Evolutionary conservation across 306 rosid genomes (phyloP).

Genomic region (Ormosia emarginata): DNA sequence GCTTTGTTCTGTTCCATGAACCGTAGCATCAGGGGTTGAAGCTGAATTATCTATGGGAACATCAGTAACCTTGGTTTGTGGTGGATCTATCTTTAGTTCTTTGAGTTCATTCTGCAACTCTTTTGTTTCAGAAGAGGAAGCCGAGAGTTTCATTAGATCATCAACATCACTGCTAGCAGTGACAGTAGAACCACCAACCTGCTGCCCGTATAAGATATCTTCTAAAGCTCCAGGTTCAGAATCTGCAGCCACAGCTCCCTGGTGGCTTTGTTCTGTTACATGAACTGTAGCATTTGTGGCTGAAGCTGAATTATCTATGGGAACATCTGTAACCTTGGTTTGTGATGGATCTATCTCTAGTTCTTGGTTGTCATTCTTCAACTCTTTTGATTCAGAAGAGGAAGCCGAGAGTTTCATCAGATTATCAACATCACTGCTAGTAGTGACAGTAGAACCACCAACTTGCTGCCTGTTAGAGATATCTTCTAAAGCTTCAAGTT

Average conservation of each 20-base stretch:
- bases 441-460: constrained; percentile 2
- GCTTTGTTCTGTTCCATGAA: constrained; percentile 22
- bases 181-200: constrained; percentile 18
- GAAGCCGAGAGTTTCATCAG: constrained; percentile 12
- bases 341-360: constrained; percentile 16
- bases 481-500: constrained; percentile 8
- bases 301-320: constrained; percentile 29
- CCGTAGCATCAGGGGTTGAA: constrained; percentile 27
- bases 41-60: constrained; percentile 25
- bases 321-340: constrained; percentile 24
- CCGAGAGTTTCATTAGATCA: neutral
- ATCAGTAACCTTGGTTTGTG: constrained; percentile 23
- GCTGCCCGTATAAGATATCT: neutral
- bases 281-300: constrained; percentile 13
- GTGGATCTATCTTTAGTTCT: constrained; percentile 12
- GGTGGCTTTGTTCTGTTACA: constrained; percentile 16
- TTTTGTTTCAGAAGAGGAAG: constrained; percentile 9
- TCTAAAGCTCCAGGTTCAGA: constrained; percentile 10
- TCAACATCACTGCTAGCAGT: constrained; percentile 22
- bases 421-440: constrained; percentile 22
- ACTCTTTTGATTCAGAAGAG: constrained; percentile 1
- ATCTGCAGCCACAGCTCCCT: constrained; percentile 7
- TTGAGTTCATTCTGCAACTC: constrained; percentile 19
- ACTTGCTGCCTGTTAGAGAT: constrained; percentile 13
- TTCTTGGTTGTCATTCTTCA: constrained; percentile 21